Percentiles rank a stretch among this genome's conserved stretches.
These are phyloP conservation scores for Sporothrix euskadiensis DNA, from an alignment of 2,329 filamentous ascomycete species.

Conservation along the genomic window DNA sequence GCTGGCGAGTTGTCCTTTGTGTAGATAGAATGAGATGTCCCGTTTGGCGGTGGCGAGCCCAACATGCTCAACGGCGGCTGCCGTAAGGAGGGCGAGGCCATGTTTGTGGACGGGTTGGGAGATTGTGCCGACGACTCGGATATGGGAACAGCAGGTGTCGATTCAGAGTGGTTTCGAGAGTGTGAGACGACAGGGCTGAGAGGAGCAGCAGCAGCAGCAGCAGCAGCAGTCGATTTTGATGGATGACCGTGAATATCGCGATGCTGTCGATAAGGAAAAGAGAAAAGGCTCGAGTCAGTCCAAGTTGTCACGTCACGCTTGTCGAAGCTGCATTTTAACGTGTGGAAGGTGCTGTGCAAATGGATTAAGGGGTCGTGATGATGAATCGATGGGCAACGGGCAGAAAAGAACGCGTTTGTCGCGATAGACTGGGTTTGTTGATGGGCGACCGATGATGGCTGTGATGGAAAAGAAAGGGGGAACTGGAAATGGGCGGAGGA, in stretches of 20 bases:
- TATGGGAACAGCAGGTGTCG: conserved; percentile 8
- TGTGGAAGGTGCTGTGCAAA: background rate
- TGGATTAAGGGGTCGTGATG: conserved; percentile 27
- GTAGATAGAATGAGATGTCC: conserved; percentile 39
- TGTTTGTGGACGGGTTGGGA: conserved; percentile 41
- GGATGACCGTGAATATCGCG: conserved; percentile 55
- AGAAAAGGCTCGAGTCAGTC: conserved; percentile 29
- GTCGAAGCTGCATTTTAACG: conserved; percentile 22
- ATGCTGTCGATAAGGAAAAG: conserved; percentile 41
- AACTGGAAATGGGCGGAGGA: conserved; percentile 26
- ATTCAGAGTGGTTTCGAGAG: conserved; percentile 40
- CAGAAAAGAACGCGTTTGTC: conserved; percentile 23
- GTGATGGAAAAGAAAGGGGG: conserved; percentile 25
- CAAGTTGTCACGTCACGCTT: conserved; percentile 10
- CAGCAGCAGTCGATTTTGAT: conserved; percentile 44
- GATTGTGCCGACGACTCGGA: conserved; percentile 49
- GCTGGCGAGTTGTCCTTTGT: conserved; percentile 46
- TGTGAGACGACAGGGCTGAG: conserved; percentile 51
- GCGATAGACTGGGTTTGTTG: conserved; percentile 3
- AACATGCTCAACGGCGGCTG: conserved; percentile 45
- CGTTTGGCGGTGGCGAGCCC: conserved; percentile 46
- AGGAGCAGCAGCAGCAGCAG: conserved; percentile 47
- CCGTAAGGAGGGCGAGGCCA: conserved; percentile 52
- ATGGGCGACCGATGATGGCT: conserved; percentile 28
- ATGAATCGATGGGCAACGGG: conserved; percentile 25